Percentiles rank a stretch among this genome's conserved stretches.
These are phyloP conservation scores for Helichrysum umbraculigerum DNA, from an alignment of 129 eudicot genomes.

Conservation along the genomic window DNA sequence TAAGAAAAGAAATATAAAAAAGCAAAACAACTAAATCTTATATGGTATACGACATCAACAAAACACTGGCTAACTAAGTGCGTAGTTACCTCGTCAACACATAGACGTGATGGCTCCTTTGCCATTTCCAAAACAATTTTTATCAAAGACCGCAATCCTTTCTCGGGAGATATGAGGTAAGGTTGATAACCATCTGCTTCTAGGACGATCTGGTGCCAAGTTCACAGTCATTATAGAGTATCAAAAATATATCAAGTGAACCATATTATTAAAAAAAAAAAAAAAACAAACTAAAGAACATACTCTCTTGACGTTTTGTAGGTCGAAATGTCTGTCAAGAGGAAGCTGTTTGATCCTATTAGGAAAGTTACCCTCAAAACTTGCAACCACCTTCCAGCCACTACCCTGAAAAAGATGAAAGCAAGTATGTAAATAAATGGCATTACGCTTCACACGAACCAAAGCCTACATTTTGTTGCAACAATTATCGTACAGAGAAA, in stretches of 20 bases:
- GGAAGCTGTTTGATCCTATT: slow-evolving; percentile 96
- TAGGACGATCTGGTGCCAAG: slow-evolving; percentile 72
- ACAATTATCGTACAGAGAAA: too few species aligned
- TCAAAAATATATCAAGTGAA: neutral
- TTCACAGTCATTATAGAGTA: slow-evolving; percentile 22
- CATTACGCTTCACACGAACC: neutral
- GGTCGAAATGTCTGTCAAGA: slow-evolving; percentile 89
- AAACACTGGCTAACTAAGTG: slow-evolving; percentile 3
- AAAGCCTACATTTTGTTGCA: neutral
- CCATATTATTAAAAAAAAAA: neutral
- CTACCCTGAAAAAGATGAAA: slow-evolving; percentile 61
- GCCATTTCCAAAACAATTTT: slow-evolving; percentile 86
- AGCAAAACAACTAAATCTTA: neutral
- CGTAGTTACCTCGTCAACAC: slow-evolving; percentile 92
- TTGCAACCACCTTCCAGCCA: slow-evolving; percentile 97
- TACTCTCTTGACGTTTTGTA: slow-evolving; percentile 96
- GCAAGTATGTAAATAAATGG: neutral
- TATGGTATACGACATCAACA: neutral
- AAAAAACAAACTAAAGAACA: neutral
- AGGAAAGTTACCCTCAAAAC: slow-evolving; percentile 98
- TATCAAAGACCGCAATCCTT: slow-evolving; percentile 90
- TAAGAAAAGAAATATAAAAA: neutral
- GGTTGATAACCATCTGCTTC: slow-evolving; percentile 99
- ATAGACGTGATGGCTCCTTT: slow-evolving; percentile 96
- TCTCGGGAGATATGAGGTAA: slow-evolving; percentile 97